These are phyloP conservation scores for Guillardia theta DNA, from an alignment of 78 protist species.

Conservation along the genomic window DNA sequence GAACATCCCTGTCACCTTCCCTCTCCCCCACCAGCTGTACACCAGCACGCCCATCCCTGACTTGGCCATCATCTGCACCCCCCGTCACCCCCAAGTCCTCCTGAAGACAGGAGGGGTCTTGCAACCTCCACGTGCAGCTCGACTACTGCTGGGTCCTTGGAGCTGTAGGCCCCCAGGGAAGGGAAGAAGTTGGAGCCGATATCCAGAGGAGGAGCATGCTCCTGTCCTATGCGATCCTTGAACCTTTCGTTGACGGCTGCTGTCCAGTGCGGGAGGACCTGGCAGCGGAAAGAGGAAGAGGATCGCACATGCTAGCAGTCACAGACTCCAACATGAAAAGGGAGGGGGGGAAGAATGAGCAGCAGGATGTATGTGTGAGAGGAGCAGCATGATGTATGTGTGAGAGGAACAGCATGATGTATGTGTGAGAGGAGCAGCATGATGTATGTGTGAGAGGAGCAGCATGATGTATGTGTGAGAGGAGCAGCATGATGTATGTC, in stretches of 20 bases:
- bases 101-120: too few species aligned
- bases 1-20: too few species aligned
- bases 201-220: neutral
- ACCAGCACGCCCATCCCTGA: slow-evolving; percentile 4
- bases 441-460: neutral
- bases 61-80: neutral
- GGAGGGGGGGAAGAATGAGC: neutral
- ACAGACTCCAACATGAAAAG: neutral
- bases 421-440: neutral
- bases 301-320: neutral
- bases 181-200: slow-evolving; percentile 58
- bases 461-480: neutral
- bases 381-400: neutral
- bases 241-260: neutral
- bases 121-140: neutral
- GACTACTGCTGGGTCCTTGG: neutral
- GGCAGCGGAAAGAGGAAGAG: too few species aligned
- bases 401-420: neutral
- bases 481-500: neutral
- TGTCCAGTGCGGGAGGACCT: neutral
- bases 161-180: slow-evolving; percentile 50
- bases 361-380: neutral
- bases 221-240: neutral
- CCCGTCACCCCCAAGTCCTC: slow-evolving; percentile 1
- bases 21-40: slow-evolving; percentile 42